Conservation (phyloP, 2,329 filamentous ascomycete species). For the Neonectria punicea region DNA sequence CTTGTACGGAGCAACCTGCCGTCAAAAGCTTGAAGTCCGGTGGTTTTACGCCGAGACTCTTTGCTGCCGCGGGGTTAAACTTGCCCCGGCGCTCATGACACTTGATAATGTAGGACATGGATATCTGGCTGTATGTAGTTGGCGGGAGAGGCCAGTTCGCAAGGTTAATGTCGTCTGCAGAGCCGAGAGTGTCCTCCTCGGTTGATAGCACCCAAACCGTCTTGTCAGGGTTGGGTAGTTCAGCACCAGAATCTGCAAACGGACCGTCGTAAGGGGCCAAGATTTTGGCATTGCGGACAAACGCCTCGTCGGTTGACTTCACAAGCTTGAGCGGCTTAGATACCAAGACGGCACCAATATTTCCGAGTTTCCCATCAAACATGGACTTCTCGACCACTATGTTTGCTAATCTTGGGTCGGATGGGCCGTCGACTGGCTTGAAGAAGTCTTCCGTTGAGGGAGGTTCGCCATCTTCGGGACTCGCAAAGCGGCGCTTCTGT, state of each 20-base stretch:
- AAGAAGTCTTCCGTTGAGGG: constrained; percentile 11
- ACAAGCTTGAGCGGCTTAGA: constrained; percentile 43
- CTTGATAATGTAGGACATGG: constrained; percentile 89
- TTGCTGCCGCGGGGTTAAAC: constrained; percentile 76
- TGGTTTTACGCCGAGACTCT: constrained; percentile 69
- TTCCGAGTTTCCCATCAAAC: constrained; percentile 48
- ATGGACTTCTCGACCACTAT: constrained; percentile 49
- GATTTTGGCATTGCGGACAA: constrained; percentile 71
- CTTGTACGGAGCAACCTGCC: constrained; percentile 70
- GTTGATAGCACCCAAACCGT: constrained; percentile 45
- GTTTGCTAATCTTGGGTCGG: constrained; percentile 45
- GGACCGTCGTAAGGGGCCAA: constrained; percentile 78
- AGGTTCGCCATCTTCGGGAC: constrained; percentile 26
- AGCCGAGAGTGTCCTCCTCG: constrained; percentile 24
- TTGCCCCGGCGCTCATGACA: constrained; percentile 81
- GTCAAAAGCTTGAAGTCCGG: constrained; percentile 69
- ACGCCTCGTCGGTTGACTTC: constrained; percentile 53
- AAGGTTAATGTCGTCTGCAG: constrained; percentile 29
- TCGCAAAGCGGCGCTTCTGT: constrained; percentile 47
- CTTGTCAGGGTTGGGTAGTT: constrained; percentile 34
- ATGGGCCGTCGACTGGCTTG: constrained; percentile 35
- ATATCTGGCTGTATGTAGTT: constrained; percentile 71
- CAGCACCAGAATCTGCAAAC: constrained; percentile 32
- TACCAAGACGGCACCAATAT: constrained; percentile 34
- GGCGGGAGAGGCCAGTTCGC: constrained; percentile 66